A percentile compares a stretch with the other conserved stretches of the same genome.
These are phyloP conservation scores for Yamadazyma taylorii DNA, from an alignment of 1,139 yeast species.

Conservation along the genomic window DNA sequence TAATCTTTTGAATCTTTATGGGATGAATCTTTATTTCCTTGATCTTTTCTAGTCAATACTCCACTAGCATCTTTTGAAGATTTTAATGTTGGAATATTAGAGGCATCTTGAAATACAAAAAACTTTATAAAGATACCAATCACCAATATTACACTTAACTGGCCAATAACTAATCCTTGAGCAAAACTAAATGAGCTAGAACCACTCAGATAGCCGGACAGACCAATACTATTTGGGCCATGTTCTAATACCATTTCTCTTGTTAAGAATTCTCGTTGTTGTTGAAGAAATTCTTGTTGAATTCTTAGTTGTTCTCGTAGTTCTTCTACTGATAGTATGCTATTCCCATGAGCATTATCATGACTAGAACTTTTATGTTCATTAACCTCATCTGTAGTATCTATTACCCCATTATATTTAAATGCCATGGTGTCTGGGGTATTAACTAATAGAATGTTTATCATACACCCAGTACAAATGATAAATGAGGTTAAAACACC, in stretches of 20 bases:
- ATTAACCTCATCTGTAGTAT: background rate
- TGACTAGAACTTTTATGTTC: constrained; percentile 1
- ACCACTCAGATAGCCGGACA: background rate
- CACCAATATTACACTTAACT: constrained; percentile 76
- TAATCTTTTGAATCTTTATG: constrained; percentile 24
- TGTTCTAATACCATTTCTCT: constrained; percentile 14
- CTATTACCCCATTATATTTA: constrained; percentile 5
- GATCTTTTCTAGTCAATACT: constrained; percentile 37
- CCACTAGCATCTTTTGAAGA: constrained; percentile 36
- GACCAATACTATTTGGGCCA: background rate
- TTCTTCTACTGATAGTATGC: constrained; percentile 19
- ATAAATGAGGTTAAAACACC: too few relatives aligned
- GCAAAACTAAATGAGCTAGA: constrained; percentile 61
- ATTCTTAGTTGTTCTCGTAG: constrained; percentile 30
- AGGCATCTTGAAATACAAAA: constrained; percentile 81
- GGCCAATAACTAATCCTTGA: constrained; percentile 80
- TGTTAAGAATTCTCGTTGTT: constrained; percentile 27
- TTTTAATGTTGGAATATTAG: constrained; percentile 36
- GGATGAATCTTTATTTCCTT: constrained; percentile 17
- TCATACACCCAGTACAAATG: background rate
- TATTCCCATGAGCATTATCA: background rate
- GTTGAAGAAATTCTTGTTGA: constrained; percentile 35
- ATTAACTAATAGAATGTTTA: background rate
- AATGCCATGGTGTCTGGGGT: background rate
- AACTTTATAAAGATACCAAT: constrained; percentile 76